Evolutionary conservation across 306 rosid species (phyloP).

Genomic region (Ormosia emarginata): DNA sequence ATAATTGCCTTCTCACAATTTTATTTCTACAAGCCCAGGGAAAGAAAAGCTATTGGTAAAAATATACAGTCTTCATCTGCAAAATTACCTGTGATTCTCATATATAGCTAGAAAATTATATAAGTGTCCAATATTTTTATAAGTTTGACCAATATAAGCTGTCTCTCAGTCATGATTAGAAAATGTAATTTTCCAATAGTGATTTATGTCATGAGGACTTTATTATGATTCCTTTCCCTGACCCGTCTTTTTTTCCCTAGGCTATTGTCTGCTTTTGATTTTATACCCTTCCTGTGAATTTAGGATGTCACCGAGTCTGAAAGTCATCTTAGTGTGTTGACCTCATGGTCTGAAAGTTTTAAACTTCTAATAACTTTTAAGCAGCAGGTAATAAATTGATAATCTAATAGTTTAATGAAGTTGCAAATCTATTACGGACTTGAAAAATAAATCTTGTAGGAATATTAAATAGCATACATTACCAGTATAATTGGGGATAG

Average conservation of each 20-base stretch:
- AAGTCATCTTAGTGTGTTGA: background rate
- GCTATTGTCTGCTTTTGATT: background rate
- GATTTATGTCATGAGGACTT: too few species aligned
- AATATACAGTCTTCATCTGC: background rate
- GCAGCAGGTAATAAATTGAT: background rate
- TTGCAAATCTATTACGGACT: background rate
- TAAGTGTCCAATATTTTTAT: background rate
- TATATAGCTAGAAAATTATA: background rate
- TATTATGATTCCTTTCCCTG: background rate
- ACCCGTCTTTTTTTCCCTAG: background rate
- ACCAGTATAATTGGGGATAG: background rate
- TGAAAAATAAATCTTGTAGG: background rate
- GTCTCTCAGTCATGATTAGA: background rate
- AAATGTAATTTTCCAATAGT: background rate
- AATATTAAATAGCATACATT: background rate
- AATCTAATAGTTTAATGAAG: background rate
- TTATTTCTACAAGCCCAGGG: background rate
- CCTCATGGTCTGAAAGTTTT: background rate
- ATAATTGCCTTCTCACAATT: background rate
- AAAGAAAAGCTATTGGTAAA: background rate
- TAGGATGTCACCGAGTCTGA: background rate
- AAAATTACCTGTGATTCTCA: background rate
- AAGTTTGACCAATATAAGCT: background rate
- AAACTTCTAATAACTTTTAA: background rate
- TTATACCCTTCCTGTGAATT: background rate